These are phyloP conservation scores for Marchantia paleacea DNA, from an alignment of 225 moss, liverwort and hornwort genomes.

Conservation along the genomic window DNA sequence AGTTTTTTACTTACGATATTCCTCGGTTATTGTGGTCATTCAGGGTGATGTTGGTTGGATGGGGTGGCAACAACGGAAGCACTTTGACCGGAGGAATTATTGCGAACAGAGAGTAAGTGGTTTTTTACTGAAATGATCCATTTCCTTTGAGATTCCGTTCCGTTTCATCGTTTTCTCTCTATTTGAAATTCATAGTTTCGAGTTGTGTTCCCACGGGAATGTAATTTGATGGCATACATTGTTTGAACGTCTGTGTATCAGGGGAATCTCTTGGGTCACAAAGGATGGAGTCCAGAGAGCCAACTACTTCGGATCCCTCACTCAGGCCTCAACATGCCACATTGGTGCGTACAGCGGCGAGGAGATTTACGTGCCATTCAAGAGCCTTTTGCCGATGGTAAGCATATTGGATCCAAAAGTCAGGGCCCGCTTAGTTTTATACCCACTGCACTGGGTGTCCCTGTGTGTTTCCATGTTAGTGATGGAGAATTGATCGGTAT, in stretches of 20 bases:
- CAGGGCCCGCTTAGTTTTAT: no score
- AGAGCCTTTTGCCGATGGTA: constrained; percentile 92
- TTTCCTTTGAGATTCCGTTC: no score
- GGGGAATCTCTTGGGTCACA: constrained; percentile 98
- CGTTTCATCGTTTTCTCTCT: no score
- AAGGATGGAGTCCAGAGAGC: constrained; percentile 97
- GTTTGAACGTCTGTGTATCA: constrained; percentile 18
- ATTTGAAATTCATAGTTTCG: no score
- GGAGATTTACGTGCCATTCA: constrained; percentile 88
- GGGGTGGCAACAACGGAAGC: constrained; percentile 95
- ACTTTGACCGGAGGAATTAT: constrained; percentile 92
- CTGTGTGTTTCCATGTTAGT: no score
- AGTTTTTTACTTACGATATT: no score
- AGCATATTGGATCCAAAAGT: not conserved
- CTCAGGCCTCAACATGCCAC: constrained; percentile 90
- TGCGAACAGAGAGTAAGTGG: constrained; percentile 79
- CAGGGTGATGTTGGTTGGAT: constrained; percentile 98
- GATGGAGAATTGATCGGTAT: no score
- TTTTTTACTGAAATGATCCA: not conserved
- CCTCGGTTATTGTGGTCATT: not conserved
- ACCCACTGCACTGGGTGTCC: no score
- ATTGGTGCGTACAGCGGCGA: constrained; percentile 84
- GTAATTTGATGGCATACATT: no score
- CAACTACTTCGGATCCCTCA: constrained; percentile 85
- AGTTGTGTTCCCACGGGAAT: no score